Evolutionary conservation across 306 rosid genomes (phyloP).

Genomic region (Herpetospermum pedunculosum): DNA sequence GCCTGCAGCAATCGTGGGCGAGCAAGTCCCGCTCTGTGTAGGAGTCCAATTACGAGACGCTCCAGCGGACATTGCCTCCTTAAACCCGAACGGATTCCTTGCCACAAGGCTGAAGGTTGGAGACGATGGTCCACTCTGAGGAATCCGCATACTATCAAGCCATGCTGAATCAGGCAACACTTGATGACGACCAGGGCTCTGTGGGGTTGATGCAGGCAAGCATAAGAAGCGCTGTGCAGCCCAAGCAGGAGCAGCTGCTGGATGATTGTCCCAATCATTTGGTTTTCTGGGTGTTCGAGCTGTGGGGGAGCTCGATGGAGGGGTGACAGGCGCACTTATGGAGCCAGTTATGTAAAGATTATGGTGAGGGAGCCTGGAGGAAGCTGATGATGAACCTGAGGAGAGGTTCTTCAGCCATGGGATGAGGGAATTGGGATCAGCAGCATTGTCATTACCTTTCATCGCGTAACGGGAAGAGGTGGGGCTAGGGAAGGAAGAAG

Average conservation of each 20-base stretch:
- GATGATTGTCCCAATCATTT: constrained; percentile 42
- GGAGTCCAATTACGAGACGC: constrained; percentile 56
- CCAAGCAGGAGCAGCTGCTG: constrained; percentile 28
- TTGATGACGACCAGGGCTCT: constrained; percentile 41
- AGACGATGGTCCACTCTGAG: constrained; percentile 49
- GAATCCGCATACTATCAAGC: constrained; percentile 35
- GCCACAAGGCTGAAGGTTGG: constrained; percentile 52
- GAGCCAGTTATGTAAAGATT: constrained; percentile 34
- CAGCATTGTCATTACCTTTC: constrained; percentile 24
- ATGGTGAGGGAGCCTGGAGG: constrained; percentile 33
- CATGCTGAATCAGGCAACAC: constrained; percentile 39
- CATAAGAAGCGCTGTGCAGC: constrained; percentile 29
- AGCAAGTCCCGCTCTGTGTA: constrained; percentile 50
- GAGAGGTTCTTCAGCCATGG: constrained; percentile 58
- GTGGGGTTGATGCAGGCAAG: constrained; percentile 49
- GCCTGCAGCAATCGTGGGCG: constrained; percentile 35
- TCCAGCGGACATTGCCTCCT: constrained; percentile 29
- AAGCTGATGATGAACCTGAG: constrained; percentile 38
- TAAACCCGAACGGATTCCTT: constrained; percentile 32
- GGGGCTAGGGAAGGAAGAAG: constrained; percentile 54
- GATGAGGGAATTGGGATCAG: constrained; percentile 50
- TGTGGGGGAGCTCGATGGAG: constrained; percentile 54
- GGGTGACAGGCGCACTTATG: constrained; percentile 55
- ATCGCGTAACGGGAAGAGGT: constrained; percentile 30
- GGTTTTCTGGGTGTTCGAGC: constrained; percentile 36